A percentile compares a stretch with the other conserved stretches of the same genome.
These are phyloP conservation scores for Clarireedia monteithiana DNA, from an alignment of 2,329 filamentous ascomycete species.

Conservation along the genomic window DNA sequence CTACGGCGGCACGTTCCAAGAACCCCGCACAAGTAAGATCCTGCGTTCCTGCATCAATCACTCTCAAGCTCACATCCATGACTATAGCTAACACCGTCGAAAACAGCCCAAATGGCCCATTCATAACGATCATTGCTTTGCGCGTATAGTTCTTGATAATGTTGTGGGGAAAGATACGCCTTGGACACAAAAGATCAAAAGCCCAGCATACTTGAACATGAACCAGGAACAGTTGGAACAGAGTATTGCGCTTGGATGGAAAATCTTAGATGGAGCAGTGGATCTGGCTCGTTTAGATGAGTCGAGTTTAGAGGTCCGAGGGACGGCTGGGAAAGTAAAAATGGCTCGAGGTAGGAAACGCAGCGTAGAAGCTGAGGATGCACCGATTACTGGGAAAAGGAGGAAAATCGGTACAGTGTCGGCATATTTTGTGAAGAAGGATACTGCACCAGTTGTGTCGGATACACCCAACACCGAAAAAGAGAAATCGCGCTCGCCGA, in stretches of 20 bases:
- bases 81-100: not conserved
- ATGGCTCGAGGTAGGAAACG: conserved; percentile 6
- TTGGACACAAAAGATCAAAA: conserved; percentile 35
- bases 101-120: conserved; percentile 36
- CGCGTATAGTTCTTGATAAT: conserved; percentile 37
- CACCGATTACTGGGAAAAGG: not conserved
- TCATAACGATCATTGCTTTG: conserved; percentile 37
- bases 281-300: conserved; percentile 34
- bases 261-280: conserved; percentile 31
- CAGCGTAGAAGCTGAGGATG: conserved; percentile 1
- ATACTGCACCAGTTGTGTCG: not conserved
- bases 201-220: conserved; percentile 38
- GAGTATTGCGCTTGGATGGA: conserved; percentile 33
- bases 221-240: conserved; percentile 29
- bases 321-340: conserved; percentile 11
- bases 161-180: conserved; percentile 32
- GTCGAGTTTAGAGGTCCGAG: conserved; percentile 33
- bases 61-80: not conserved
- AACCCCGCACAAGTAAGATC: not conserved
- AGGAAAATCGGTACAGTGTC: not conserved
- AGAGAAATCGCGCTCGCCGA: not conserved
- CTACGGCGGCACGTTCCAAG: not conserved
- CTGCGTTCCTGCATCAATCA: not conserved
- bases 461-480: not conserved
- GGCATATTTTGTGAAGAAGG: not conserved